These are phyloP conservation scores for Ceriops zippeliana DNA, from an alignment of 345 rosid species.

Conservation along the genomic window DNA sequence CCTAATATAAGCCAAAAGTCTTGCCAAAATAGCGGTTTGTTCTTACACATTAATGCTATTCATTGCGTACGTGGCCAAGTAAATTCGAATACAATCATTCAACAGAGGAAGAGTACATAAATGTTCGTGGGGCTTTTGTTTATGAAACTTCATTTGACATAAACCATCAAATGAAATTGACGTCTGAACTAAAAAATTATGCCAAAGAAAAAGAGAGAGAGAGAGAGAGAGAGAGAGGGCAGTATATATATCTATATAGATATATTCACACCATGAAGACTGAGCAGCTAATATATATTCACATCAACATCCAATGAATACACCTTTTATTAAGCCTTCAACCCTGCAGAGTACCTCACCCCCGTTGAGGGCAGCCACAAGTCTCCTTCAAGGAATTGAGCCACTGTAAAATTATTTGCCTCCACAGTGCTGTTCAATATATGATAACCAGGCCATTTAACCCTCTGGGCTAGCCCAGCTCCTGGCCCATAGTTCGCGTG, in stretches of 20 bases:
- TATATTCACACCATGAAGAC: too few species aligned
- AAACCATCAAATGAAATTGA: too few species aligned
- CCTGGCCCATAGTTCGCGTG: conserved; percentile 30
- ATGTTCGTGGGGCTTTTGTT: too few species aligned
- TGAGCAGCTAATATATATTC: too few species aligned
- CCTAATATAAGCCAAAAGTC: too few species aligned
- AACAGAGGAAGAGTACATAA: too few species aligned
- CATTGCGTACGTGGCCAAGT: too few species aligned
- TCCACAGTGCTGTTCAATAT: conserved; percentile 12
- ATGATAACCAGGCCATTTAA: conserved; percentile 32
- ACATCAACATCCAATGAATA: background rate
- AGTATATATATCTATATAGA: too few species aligned
- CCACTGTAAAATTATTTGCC: conserved; percentile 34
- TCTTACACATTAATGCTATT: too few species aligned
- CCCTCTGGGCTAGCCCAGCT: conserved; percentile 26
- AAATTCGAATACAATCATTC: too few species aligned
- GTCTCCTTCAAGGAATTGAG: conserved; percentile 32
- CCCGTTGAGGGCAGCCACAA: conserved; percentile 38
- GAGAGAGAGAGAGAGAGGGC: background rate
- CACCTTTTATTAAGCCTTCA: conserved; percentile 5
- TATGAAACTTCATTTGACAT: too few species aligned
- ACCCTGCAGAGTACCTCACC: conserved; percentile 17
- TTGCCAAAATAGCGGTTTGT: too few species aligned
- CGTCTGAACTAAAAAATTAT: conserved; percentile 43
- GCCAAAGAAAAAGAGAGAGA: background rate